Evolutionary conservation across 2,329 filamentous ascomycete species (phyloP).

Genomic region (Aspergillus sergii): DNA sequence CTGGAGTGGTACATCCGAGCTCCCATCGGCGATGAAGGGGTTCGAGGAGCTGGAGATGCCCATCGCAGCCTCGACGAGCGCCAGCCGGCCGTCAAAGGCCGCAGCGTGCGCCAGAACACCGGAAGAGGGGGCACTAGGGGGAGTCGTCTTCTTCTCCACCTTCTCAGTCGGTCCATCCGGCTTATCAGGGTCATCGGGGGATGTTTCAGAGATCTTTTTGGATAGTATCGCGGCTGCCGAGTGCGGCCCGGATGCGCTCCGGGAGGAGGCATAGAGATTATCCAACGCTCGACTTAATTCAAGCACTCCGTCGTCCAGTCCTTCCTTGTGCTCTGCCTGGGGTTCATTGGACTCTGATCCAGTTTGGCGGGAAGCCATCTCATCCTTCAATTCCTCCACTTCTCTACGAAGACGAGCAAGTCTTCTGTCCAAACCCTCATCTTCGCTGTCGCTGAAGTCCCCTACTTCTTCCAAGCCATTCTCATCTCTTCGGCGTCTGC

Average conservation of each 20-base stretch:
- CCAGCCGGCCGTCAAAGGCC: conserved; percentile 82
- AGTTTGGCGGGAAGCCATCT: conserved; percentile 45
- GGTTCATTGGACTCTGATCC: conserved; percentile 57
- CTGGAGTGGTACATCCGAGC: conserved; percentile 55
- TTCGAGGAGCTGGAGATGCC: conserved; percentile 73
- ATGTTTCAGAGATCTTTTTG: conserved; percentile 32
- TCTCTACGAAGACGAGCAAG: conserved; percentile 82
- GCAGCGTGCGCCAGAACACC: conserved; percentile 74
- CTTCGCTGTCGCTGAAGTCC: conserved; percentile 77
- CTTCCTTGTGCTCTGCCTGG: conserved; percentile 45
- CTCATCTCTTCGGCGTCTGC: conserved; percentile 58
- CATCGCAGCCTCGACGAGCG: conserved; percentile 76
- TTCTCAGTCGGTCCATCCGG: conserved; percentile 15
- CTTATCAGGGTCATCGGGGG: conserved; percentile 8
- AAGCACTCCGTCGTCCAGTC: conserved; percentile 59
- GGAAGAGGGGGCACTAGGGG: conserved; percentile 37
- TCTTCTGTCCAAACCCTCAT: conserved; percentile 75
- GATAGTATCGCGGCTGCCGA: conserved; percentile 40
- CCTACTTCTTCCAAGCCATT: conserved; percentile 63
- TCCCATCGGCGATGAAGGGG: conserved; percentile 47
- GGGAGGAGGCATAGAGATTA: conserved; percentile 53
- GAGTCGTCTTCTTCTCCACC: conserved; percentile 5
- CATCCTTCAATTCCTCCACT: conserved; percentile 70
- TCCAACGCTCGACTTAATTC: conserved; percentile 74
- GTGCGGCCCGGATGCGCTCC: conserved; percentile 26